Base-by-base conservation (phyloP, 805 yeast genomes). In the Phaffomyces thermotolerans region DNA sequence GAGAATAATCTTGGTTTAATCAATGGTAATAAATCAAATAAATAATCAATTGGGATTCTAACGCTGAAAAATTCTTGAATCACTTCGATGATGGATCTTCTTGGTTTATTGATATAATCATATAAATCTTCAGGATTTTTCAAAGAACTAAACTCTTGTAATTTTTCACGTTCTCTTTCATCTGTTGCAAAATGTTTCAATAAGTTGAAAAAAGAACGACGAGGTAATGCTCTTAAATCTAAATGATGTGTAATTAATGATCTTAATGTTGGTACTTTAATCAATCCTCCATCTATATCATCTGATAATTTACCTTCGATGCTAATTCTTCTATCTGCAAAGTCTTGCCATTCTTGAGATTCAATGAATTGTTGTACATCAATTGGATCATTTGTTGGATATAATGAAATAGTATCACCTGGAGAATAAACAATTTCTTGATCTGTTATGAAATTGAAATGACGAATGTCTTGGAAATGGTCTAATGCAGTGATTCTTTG, bases 381-480 rank as follows among this genome's bases (percentile, higher is more conserved):
- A 0, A 56, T 62, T 7, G 73, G 69, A 37, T 77, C 76, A 56
- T 93, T 93, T 13, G 73, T 63, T 0, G 99, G 95, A 56, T 81
- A 87, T 17, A 93, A 55, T 0, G 84, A 77, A 0, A 84, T 63
- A 0, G 95, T 79, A 57, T 93, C 98, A 5, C 98, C 98, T 1
- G 96, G 90, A 3, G 53, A 44, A 52, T 76, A 85, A 2, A 46
- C 13, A 69, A 54, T 1, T 54, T 12, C 1, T 14, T 20, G 24
- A 14, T 58, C 5, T 3, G 47, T 35, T 4, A 43, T 37, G 20
- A 52, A 31, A 25, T 43, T 48, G 13, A 89, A 60, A 42, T 75
- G 78, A 33, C 96, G 70, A 2, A 91, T 95, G 59, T 93, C 98
- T 62, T 93, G 98, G 64, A 87, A 88, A 65, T 93, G 98, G 41